These are phyloP conservation scores for Camelina neglecta DNA, from an alignment of 345 rosid species.

Conservation along the genomic window DNA sequence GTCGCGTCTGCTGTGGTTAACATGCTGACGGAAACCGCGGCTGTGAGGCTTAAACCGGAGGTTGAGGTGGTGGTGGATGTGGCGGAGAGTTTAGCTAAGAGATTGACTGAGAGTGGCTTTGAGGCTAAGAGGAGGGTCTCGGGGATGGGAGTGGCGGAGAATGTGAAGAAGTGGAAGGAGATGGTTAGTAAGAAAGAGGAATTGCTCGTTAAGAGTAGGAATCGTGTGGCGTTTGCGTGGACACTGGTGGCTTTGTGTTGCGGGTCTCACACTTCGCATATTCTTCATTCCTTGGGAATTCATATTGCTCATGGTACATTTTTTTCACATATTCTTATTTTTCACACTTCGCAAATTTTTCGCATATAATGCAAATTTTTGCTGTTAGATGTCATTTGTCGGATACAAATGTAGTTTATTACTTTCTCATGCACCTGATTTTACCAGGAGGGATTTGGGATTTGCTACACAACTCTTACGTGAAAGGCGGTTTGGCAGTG, in stretches of 20 bases:
- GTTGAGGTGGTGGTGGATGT: slow-evolving; percentile 42
- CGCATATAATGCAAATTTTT: not conserved
- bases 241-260: slow-evolving; percentile 93
- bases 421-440: slow-evolving; percentile 34
- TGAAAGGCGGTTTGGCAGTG: slow-evolving; percentile 82
- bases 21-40: slow-evolving; percentile 89
- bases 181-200: slow-evolving; percentile 82
- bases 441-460: slow-evolving; percentile 74
- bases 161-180: slow-evolving; percentile 81
- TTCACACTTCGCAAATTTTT: too few relatives aligned
- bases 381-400: not conserved
- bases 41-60: slow-evolving; percentile 63
- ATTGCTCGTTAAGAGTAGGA: slow-evolving; percentile 70
- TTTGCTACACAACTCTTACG: slow-evolving; percentile 75
- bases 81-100: slow-evolving; percentile 69
- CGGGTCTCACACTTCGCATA: slow-evolving; percentile 89
- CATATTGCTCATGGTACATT: slow-evolving; percentile 79
- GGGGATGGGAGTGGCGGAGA: slow-evolving; percentile 76
- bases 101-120: slow-evolving; percentile 84
- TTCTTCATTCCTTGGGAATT: slow-evolving; percentile 85
- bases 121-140: slow-evolving; percentile 76
- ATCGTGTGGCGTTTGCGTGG: slow-evolving; percentile 92
- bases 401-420: not conserved
- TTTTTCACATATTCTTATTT: not conserved
- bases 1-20: slow-evolving; percentile 91